Evolutionary conservation across 345 rosid species (phyloP).

Genomic region (Euclidium syriacum): DNA sequence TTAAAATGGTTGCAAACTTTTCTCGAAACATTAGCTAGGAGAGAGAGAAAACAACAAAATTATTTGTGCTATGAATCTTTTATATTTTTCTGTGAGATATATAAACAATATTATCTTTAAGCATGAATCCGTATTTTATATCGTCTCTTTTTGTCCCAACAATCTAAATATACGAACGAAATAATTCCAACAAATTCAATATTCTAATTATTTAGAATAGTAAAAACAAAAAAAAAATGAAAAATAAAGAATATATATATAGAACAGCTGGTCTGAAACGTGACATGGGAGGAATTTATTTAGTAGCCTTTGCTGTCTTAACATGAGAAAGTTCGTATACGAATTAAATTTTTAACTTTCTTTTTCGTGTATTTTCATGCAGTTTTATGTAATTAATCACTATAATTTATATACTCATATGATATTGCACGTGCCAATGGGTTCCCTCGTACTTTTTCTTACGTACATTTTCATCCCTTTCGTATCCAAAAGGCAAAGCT

Average conservation of each 20-base stretch:
- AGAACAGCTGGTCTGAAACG: slow-evolving; percentile 25
- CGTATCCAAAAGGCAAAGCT: slow-evolving; percentile 29
- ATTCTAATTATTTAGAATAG: not conserved
- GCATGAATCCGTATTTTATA: slow-evolving; percentile 22
- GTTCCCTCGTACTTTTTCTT: slow-evolving; percentile 8
- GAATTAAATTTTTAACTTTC: not conserved
- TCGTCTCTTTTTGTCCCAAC: slow-evolving; percentile 9
- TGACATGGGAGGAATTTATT: slow-evolving; percentile 18
- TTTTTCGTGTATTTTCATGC: slow-evolving; percentile 11
- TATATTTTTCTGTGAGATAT: slow-evolving; percentile 10
- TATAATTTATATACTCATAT: slow-evolving; percentile 2
- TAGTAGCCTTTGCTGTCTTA: slow-evolving; percentile 18
- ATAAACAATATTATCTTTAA: slow-evolving; percentile 10
- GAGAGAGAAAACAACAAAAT: not conserved
- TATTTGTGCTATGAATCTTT: slow-evolving; percentile 17
- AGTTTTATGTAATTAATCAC: not conserved
- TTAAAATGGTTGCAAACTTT: slow-evolving; percentile 18
- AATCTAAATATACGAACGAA: slow-evolving; percentile 6
- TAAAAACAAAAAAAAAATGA: not conserved
- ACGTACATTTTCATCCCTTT: slow-evolving; percentile 22
- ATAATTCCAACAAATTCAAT: not conserved
- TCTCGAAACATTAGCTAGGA: slow-evolving; percentile 14
- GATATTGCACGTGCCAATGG: slow-evolving; percentile 25
- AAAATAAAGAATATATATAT: slow-evolving; percentile 1
- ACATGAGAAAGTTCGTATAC: slow-evolving; percentile 4